These are phyloP conservation scores for Nicotiana otophora DNA, from an alignment of 257 asterid species.

Conservation along the genomic window DNA sequence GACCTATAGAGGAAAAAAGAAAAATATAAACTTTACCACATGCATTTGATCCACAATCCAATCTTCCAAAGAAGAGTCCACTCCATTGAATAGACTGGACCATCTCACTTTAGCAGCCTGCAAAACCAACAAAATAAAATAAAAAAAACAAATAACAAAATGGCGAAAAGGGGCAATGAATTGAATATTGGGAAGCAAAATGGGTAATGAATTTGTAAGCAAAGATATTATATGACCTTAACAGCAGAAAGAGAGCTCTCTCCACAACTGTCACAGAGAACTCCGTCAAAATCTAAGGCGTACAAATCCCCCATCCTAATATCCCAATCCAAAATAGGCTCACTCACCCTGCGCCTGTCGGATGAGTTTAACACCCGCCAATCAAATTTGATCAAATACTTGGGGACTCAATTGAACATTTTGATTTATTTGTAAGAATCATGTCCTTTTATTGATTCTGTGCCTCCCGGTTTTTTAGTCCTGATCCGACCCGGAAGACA, in stretches of 20 bases:
- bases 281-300: constrained; percentile 95
- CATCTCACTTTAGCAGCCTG: constrained; percentile 96
- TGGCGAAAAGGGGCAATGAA: neutral
- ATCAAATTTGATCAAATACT: constrained; percentile 3
- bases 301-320: constrained; percentile 74
- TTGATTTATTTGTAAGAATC: neutral
- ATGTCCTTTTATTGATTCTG: neutral
- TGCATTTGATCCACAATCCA: constrained; percentile 98
- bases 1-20: neutral
- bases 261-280: constrained; percentile 96
- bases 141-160: no score
- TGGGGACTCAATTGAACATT: no score
- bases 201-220: neutral
- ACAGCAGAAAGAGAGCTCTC: constrained; percentile 96
- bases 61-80: constrained; percentile 63
- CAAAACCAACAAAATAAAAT: neutral
- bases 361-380: neutral
- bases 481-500: no score
- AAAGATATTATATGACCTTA: constrained; percentile 44
- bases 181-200: neutral
- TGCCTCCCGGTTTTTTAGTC: neutral
- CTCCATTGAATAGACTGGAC: constrained; percentile 66
- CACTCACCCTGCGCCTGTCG: neutral
- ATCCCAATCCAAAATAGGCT: neutral
- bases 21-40: constrained; percentile 30